Conservation (phyloP, 805 yeast genomes). For the Priceomyces fermenticarens region DNA sequence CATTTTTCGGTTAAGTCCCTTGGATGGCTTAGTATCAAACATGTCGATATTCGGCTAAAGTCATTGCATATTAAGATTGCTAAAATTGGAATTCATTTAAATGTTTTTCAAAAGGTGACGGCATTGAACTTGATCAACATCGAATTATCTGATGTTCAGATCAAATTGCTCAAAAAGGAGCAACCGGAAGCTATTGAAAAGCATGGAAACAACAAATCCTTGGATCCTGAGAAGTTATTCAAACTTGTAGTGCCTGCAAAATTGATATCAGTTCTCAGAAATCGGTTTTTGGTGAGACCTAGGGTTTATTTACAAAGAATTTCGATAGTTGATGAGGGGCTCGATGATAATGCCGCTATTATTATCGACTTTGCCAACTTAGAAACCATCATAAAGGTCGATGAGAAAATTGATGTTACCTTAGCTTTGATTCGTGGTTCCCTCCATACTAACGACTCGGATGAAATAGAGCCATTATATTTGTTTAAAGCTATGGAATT, state of each 20-base stretch:
- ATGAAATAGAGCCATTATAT: constrained; percentile 7
- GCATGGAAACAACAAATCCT: no score
- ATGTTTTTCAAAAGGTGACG: constrained; percentile 18
- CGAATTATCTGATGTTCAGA: constrained; percentile 20
- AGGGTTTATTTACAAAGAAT: constrained; percentile 21
- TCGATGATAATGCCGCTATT: constrained; percentile 12
- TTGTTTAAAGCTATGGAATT: constrained; percentile 25
- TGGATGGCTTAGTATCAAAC: constrained; percentile 29
- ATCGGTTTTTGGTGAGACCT: constrained; percentile 21
- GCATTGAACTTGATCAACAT: constrained; percentile 26
- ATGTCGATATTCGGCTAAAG: constrained; percentile 19
- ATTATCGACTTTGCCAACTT: constrained; percentile 21
- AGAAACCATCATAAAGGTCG: constrained; percentile 13
- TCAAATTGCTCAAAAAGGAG: constrained; percentile 4
- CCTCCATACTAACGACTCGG: constrained; percentile 10
- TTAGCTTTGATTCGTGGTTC: constrained; percentile 20
- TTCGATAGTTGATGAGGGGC: constrained; percentile 8
- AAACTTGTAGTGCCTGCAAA: neutral
- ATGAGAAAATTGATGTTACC: constrained; percentile 13
- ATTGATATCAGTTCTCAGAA: constrained; percentile 2
- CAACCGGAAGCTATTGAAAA: neutral
- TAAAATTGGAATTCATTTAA: constrained; percentile 18
- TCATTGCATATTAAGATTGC: constrained; percentile 13
- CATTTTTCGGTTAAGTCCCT: constrained; percentile 22
- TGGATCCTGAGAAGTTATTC: neutral